phyloP scores from a whole-genome alignment of 305 asterid species.

The Fraxinus albicans region DNA sequence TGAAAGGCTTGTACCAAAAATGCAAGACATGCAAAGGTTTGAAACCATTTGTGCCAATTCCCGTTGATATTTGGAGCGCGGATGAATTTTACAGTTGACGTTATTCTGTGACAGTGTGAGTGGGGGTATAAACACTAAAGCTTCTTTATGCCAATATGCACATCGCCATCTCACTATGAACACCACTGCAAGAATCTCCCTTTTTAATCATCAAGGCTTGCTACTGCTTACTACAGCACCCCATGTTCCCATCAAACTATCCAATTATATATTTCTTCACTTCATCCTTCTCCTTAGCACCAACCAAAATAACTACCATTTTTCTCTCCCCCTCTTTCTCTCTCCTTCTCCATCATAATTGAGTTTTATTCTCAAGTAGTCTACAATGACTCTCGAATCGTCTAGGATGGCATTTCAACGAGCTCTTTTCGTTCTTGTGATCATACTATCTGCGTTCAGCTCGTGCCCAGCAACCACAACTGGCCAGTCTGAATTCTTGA shows the following conservation, averaged over 20 bases:
- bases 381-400: neutral
- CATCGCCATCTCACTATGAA: slow-evolving; percentile 34
- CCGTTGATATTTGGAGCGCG: neutral
- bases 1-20: too few relatives aligned
- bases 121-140: slow-evolving; percentile 60
- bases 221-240: slow-evolving; percentile 28
- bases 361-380: neutral
- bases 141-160: slow-evolving; percentile 57
- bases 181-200: slow-evolving; percentile 43
- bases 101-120: slow-evolving; percentile 51
- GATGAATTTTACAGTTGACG: slow-evolving; percentile 58
- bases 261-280: slow-evolving; percentile 56
- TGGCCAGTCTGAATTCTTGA: slow-evolving; percentile 51
- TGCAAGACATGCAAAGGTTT: too few relatives aligned
- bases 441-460: slow-evolving; percentile 24
- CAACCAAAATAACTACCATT: slow-evolving; percentile 22
- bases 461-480: slow-evolving; percentile 27
- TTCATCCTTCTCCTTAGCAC: slow-evolving; percentile 33
- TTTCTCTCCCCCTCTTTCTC: too few relatives aligned
- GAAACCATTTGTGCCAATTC: neutral
- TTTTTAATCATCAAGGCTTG: slow-evolving; percentile 27
- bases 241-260: slow-evolving; percentile 37
- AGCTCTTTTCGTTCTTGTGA: slow-evolving; percentile 24
- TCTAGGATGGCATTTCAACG: slow-evolving; percentile 38
- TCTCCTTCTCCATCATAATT: neutral